These are phyloP conservation scores for Brettanomyces nanus DNA, from an alignment of 805 yeast genomes.

Conservation along the genomic window DNA sequence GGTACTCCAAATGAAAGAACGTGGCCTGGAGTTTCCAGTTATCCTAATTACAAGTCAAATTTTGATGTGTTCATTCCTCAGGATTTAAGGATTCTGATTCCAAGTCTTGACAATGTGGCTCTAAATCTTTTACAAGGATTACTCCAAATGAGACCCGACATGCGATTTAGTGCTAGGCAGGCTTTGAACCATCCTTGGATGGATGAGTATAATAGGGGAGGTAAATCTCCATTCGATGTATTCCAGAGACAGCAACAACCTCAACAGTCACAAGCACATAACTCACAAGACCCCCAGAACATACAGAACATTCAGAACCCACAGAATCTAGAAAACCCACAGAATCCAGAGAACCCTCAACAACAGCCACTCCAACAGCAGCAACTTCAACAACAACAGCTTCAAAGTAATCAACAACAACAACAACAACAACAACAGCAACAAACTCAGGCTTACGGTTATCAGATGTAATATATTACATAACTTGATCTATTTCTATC, in stretches of 20 bases:
- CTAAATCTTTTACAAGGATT: conserved; percentile 54
- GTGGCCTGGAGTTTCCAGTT: conserved; percentile 94
- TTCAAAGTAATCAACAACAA: conserved; percentile 3
- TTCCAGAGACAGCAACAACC: conserved; percentile 4
- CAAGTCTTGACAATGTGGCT: conserved; percentile 63
- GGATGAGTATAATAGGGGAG: conserved; percentile 47
- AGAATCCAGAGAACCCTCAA: no score
- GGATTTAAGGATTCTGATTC: conserved; percentile 63
- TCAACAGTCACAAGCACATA: conserved; percentile 4
- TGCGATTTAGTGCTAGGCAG: conserved; percentile 52
- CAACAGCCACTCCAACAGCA: conserved; percentile 9
- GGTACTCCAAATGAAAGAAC: conserved; percentile 95
- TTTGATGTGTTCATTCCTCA: conserved; percentile 86
- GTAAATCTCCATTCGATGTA: conserved; percentile 5
- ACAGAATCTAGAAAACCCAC: conserved; percentile 2
- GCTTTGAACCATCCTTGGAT: conserved; percentile 74
- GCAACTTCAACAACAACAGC: conserved; percentile 2
- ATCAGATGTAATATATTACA: conserved; percentile 2
- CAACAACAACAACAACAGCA: conserved; percentile 2
- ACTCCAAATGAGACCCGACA: conserved; percentile 55
- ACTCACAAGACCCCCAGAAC: background rate
- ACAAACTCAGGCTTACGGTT: conserved; percentile 5
- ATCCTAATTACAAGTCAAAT: conserved; percentile 79
- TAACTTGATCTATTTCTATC: background rate
- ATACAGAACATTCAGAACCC: conserved; percentile 5